Conservation (phyloP, 495 filamentous ascomycete species). For the Penicillium roqueforti region DNA sequence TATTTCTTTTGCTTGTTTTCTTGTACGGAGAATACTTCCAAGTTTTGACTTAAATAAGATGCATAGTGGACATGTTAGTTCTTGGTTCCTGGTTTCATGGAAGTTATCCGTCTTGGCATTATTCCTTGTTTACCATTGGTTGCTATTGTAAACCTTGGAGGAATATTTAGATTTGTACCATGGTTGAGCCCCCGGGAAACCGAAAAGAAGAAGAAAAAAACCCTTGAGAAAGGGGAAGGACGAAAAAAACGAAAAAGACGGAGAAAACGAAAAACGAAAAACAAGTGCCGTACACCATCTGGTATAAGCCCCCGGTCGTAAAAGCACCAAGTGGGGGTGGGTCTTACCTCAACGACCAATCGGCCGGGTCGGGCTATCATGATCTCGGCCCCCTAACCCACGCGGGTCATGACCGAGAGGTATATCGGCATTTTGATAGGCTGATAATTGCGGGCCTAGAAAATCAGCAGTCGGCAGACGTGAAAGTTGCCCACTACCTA, state of each 20-base stretch:
- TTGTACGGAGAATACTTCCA: too few species aligned
- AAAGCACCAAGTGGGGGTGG: not conserved
- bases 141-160: too few species aligned
- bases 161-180: too few species aligned
- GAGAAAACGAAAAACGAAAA: not conserved
- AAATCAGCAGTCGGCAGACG: not conserved
- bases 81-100: not conserved
- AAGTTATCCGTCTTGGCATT: too few species aligned
- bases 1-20: not conserved
- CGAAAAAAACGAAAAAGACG: not conserved
- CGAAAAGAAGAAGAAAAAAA: too few species aligned
- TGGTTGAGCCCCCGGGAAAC: too few species aligned
- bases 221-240: too few species aligned
- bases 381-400: not conserved
- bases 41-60: not conserved
- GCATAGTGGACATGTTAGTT: not conserved
- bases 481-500: too few species aligned
- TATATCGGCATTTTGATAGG: slow-evolving; percentile 3
- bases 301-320: not conserved
- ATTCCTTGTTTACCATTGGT: too few species aligned
- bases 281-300: not conserved
- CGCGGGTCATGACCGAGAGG: not conserved
- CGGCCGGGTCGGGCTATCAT: not conserved
- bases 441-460: not conserved
- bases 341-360: not conserved